Evolutionary conservation across 495 filamentous ascomycete genomes (phyloP).

Genomic region (Umbilicaria muhlenbergii): DNA sequence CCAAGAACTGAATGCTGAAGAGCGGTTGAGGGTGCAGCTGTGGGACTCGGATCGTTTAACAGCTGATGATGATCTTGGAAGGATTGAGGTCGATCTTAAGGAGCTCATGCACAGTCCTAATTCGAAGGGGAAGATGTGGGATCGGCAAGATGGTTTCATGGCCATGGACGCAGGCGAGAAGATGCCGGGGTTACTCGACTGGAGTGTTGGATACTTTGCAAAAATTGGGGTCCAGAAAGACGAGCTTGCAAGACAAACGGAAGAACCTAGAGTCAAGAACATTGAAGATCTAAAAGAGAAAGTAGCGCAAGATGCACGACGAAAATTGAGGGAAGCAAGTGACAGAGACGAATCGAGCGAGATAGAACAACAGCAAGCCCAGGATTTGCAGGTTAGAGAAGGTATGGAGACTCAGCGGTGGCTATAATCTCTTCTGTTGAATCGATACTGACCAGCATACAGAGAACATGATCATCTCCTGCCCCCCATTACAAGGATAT

Average conservation of each 20-base stretch:
- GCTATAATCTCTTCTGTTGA: neutral
- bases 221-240: conserved; percentile 41
- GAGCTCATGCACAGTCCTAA: conserved; percentile 39
- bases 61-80: conserved; percentile 58
- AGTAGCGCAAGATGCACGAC: conserved; percentile 31
- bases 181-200: conserved; percentile 54
- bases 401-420: neutral
- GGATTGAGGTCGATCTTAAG: conserved; percentile 50
- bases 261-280: conserved; percentile 31
- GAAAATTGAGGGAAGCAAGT: conserved; percentile 46
- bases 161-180: conserved; percentile 42
- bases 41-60: conserved; percentile 58
- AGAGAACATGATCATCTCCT: conserved; percentile 38
- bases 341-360: conserved; percentile 35
- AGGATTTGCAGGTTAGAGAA: conserved; percentile 38
- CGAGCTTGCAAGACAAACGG: conserved; percentile 38
- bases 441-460: neutral
- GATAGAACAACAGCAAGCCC: conserved; percentile 43
- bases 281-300: conserved; percentile 36
- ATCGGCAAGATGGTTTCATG: conserved; percentile 41
- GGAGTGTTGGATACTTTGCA: conserved; percentile 56
- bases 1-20: conserved; percentile 57
- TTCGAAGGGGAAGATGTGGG: conserved; percentile 35
- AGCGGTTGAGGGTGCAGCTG: conserved; percentile 47
- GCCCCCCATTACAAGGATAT: conserved; percentile 37